These are phyloP conservation scores for Azolla pinnata DNA, from an alignment of 75 land plant genomes.

Conservation along the genomic window DNA sequence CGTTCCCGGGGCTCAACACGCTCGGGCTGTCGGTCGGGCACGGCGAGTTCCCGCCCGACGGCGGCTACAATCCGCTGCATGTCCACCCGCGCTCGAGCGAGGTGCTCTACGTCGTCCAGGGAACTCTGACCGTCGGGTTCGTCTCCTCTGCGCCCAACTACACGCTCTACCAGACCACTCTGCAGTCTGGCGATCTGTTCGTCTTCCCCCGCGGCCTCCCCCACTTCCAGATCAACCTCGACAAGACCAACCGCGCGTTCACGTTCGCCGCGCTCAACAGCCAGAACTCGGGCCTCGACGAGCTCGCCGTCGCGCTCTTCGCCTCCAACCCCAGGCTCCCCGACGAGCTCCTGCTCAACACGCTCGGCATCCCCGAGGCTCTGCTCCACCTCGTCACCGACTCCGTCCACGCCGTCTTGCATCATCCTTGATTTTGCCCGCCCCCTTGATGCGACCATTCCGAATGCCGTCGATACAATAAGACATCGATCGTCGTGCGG, in stretches of 20 bases:
- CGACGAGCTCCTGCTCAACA: constrained; percentile 16
- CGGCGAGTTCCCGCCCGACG: constrained; percentile 28
- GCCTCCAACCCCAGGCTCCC: constrained; percentile 29
- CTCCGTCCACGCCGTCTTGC: too few species aligned
- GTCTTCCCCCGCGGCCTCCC: constrained; percentile 56
- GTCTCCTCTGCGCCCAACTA: constrained; percentile 30
- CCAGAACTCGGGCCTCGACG: constrained; percentile 25
- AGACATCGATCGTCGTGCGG: too few species aligned
- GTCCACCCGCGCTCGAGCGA: constrained; percentile 35
- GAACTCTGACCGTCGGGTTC: constrained; percentile 52
- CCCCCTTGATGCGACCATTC: too few species aligned
- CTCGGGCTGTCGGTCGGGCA: constrained; percentile 35
- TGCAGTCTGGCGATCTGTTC: constrained; percentile 47
- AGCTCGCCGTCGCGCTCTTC: constrained; percentile 18
- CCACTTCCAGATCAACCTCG: constrained; percentile 60
- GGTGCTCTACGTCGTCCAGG: constrained; percentile 23
- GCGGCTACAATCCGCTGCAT: too few species aligned
- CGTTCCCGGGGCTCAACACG: constrained; percentile 44
- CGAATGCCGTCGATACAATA: too few species aligned
- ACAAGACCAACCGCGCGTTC: constrained; percentile 12
- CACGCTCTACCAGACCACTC: constrained; percentile 28
- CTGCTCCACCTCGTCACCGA: too few species aligned
- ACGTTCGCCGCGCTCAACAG: constrained; percentile 26
- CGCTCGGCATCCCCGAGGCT: too few species aligned
- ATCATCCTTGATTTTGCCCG: too few species aligned